Conservation (phyloP, 257 asterid species). For the Nicotiana benthamiana region DNA sequence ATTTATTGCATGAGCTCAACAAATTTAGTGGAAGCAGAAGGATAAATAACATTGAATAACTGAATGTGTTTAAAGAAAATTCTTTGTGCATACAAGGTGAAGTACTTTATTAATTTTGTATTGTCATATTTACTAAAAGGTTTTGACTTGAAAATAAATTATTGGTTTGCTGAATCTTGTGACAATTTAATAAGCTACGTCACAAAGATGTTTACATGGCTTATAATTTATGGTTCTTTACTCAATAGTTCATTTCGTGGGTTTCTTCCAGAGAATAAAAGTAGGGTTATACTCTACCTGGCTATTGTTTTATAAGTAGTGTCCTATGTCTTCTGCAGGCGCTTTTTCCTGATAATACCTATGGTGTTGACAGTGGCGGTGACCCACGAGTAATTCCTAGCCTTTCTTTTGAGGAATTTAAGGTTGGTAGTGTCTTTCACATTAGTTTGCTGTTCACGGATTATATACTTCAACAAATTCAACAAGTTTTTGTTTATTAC, state of each 20-base stretch:
- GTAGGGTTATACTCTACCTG: neutral
- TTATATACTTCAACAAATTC: neutral
- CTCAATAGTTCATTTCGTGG: neutral
- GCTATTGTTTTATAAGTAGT: neutral
- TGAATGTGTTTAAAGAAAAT: neutral
- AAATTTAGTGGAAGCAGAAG: neutral
- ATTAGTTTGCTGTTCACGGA: neutral
- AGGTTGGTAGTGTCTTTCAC: slow-evolving; percentile 41
- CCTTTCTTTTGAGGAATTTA: slow-evolving; percentile 82
- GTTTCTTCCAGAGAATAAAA: neutral
- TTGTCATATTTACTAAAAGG: neutral
- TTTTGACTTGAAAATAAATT: neutral
- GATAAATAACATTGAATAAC: neutral
- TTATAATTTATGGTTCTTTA: neutral
- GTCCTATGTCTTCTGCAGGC: slow-evolving; percentile 46
- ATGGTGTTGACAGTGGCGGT: slow-evolving; percentile 99
- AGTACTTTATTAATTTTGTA: neutral
- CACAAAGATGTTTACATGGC: neutral
- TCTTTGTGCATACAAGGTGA: neutral
- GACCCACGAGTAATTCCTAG: slow-evolving; percentile 92
- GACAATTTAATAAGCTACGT: neutral
- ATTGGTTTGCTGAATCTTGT: neutral
- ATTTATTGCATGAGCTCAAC: neutral
- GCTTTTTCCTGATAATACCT: slow-evolving; percentile 83
- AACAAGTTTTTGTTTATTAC: neutral